Evolutionary conservation across 2,329 filamentous ascomycete species (phyloP), one percentile per base, ranked within the genome.

Genomic region (Fusarium metavorans): DNA sequence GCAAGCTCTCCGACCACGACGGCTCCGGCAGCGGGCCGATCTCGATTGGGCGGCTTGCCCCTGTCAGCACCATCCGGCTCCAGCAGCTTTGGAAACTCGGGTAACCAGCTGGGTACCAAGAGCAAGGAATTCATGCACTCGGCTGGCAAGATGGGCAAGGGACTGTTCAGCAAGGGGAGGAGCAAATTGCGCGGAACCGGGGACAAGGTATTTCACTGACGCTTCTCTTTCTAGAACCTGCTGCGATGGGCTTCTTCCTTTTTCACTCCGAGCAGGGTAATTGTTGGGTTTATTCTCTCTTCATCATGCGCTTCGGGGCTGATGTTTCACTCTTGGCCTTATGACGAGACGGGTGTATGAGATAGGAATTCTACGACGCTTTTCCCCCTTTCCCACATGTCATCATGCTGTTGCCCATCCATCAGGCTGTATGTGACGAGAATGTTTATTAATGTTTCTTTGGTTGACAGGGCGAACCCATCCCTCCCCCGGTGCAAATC

Each of bases 141-240:
- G 25, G 95, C 95, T 64, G 95, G 94, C 63, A 95, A 94, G 81
- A 94, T 95, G 68, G 95, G 95, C 58, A 98, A 98, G 86, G 96
- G 95, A 62, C 84, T 98, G 74, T 92, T 98, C 82, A 95, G 93
- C 75, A 97, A 97, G 85, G 94, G 95, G 76, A 96, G 94, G 85
- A 96, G 90, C 85, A 96, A 94, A 83, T 91, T 98, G 82, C 87
- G 89, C 72, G 89, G 88, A 81, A 90, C 89, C 74, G 91, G 92
- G 80, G 94, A 97, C 84, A 97, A 97, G 94, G 94, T 95, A 93
- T 95, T 94, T 92, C 89, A 91, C 85, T 92, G 87, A 89, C 81
- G 77, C 78, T 82, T 80, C 79, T 81, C 83, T 76, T 81, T 79
- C 67, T 79, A 79, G 77, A 75, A 76, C 77, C 76, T 77, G 78